A percentile compares a stretch with the other conserved stretches of the same genome.
Evolutionary conservation across 176 grass and related monocot genomes (phyloP).

Genomic region (Hsuehochloa calcarea): DNA sequence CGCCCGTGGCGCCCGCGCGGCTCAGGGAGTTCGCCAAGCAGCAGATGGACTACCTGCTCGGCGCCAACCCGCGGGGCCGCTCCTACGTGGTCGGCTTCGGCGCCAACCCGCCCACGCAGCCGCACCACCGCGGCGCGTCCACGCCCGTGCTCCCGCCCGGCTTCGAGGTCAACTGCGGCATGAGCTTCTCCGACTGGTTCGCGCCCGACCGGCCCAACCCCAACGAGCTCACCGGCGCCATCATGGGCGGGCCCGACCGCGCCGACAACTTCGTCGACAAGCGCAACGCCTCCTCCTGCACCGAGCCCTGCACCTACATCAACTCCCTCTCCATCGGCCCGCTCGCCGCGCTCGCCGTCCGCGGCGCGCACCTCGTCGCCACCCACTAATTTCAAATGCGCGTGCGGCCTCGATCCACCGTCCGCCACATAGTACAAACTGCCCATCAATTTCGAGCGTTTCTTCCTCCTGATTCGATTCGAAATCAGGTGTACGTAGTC

Average conservation of each 20-base stretch:
- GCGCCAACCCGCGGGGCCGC: constrained; percentile 62
- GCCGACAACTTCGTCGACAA: constrained; percentile 70
- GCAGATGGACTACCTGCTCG: constrained; percentile 93
- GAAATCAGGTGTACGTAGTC: background rate
- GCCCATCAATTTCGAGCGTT: background rate
- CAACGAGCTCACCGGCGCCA: constrained; percentile 87
- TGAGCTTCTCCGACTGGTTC: constrained; percentile 81
- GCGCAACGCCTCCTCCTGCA: constrained; percentile 45
- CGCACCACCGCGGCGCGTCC: constrained; percentile 81
- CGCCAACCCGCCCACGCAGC: constrained; percentile 57
- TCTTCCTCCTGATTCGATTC: background rate
- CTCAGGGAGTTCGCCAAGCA: constrained; percentile 76
- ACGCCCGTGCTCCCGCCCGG: constrained; percentile 46
- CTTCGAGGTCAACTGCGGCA: constrained; percentile 48
- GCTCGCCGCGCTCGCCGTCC: constrained; percentile 71
- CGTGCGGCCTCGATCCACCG: background rate
- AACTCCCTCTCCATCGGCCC: constrained; percentile 88
- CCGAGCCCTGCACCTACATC: constrained; percentile 86
- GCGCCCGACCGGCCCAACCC: constrained; percentile 56
- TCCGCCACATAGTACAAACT: background rate
- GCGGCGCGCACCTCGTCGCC: constrained; percentile 39
- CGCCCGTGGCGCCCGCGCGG: constrained; percentile 37
- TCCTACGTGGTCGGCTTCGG: constrained; percentile 92
- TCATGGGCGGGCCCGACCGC: constrained; percentile 77
- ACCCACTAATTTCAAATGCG: constrained; percentile 1